Conservation (phyloP, 805 yeast species). For the Starmerella sp. region DNA sequence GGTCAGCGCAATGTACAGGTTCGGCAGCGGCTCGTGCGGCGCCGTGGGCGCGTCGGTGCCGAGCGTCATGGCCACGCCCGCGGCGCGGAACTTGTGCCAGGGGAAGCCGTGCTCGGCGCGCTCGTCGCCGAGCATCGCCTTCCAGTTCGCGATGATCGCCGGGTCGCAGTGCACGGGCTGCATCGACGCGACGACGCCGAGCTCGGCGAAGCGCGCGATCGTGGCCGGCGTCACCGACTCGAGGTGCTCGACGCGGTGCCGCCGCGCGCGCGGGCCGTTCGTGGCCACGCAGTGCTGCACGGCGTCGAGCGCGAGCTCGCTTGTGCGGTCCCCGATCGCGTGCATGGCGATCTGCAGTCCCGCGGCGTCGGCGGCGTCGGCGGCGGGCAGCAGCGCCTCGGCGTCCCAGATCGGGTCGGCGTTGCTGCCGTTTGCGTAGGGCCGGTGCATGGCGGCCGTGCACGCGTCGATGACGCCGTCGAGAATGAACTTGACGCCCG, state of each 20-base stretch:
- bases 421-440: background rate
- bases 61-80: background rate
- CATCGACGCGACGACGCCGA: conserved; percentile 1
- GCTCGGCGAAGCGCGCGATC: background rate
- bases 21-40: background rate
- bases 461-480: conserved; percentile 1
- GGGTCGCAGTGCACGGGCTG: conserved; percentile 1
- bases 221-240: background rate
- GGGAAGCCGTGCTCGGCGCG: background rate
- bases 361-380: background rate
- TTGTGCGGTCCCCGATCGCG: conserved; percentile 1
- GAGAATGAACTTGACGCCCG: background rate
- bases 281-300: background rate
- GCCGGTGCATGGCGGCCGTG: background rate
- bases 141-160: background rate
- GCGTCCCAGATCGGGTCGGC: background rate
- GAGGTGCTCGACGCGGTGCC: conserved; percentile 3
- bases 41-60: conserved; percentile 1
- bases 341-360: background rate
- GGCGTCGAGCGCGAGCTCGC: background rate
- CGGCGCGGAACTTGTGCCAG: background rate
- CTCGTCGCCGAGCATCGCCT: background rate
- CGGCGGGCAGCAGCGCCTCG: background rate
- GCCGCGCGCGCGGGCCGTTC: background rate
- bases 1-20: background rate